Evolutionary conservation across 176 grass and related monocot genomes (phyloP).

Genomic region (Oropetium thomaeum): DNA sequence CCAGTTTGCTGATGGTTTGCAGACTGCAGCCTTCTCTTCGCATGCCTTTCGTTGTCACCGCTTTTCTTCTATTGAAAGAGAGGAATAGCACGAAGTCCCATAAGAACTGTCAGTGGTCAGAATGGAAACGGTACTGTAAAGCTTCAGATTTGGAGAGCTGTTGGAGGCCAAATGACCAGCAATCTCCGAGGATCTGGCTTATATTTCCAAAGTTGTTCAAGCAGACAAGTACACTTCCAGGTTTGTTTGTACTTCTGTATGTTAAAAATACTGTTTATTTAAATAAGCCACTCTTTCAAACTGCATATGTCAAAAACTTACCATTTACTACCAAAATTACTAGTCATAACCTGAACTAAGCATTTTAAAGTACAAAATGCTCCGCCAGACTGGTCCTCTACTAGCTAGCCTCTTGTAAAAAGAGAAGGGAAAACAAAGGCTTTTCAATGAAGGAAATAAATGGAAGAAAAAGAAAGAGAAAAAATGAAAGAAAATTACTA

Average conservation of each 20-base stretch:
- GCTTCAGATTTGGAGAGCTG: conserved; percentile 6
- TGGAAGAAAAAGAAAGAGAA: conserved; percentile 9
- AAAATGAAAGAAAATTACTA: conserved; percentile 20
- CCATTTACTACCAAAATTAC: conserved; percentile 55
- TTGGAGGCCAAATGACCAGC: neutral
- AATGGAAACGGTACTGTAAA: conserved; percentile 21
- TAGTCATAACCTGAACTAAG: conserved; percentile 43
- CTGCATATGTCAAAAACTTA: conserved; percentile 39
- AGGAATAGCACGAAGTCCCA: conserved; percentile 15
- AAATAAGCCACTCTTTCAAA: neutral
- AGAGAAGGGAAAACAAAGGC: neutral
- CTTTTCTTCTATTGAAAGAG: conserved; percentile 28
- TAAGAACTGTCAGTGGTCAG: conserved; percentile 11
- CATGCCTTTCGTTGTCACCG: neutral
- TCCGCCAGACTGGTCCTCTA: conserved; percentile 17
- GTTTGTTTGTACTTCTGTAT: conserved; percentile 26
- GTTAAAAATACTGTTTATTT: neutral
- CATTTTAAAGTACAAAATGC: conserved; percentile 50
- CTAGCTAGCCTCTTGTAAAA: conserved; percentile 41
- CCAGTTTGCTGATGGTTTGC: conserved; percentile 2
- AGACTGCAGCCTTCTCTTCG: conserved; percentile 16
- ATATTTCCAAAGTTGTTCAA: conserved; percentile 26
- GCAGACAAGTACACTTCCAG: conserved; percentile 28
- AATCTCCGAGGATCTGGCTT: conserved; percentile 19
- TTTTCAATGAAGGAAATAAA: conserved; percentile 33